Evolutionary conservation across 2,329 filamentous ascomycete species (phyloP), one percentile per base, ranked within the genome.

Genomic region (Talaromyces funiculosus): DNA sequence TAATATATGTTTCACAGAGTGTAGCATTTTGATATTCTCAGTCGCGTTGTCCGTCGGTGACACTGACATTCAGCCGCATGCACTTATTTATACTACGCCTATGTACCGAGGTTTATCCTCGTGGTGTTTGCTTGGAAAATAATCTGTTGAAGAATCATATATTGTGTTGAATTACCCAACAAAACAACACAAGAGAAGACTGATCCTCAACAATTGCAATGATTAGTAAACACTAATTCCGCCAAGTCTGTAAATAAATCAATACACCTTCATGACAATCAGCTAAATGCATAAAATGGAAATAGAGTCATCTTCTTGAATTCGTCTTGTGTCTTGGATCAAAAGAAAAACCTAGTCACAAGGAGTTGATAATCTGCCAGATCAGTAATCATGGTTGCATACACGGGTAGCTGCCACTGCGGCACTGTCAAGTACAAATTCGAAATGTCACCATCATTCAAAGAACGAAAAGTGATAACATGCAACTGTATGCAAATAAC

Each of bases 401-500:
- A 56, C n/a, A 65, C 62, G 33, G 65, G 67, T 20, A 65, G 57
- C 49, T 69, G 66, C 59, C 67, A 67, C 54, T 67, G 67, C 47
- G 65, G 66, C 38, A 56, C 61, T n/a, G 64, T 63, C 29, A 66
- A 63, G 47, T 69, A 64, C 62, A 63, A 59, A n/a, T 62, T 66
- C 40, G 40, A 60, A 29, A 57, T 66, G 22, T 61, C 64, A 16
- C 35, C 61, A 3, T 64, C 65, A 12, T 62, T 67, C 9, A 57
- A 63, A 22, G 63, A 66, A 29, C 55, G 61, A 18, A 61, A 62
- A 7, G 62, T 68, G 3, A 29, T 55, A 20, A 57, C 54, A 55
- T 67, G 66, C 63, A 67, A 68, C 54, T 65, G 67, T 68, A 65
- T 22, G 35, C 6, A 14, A 16, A 20, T 29, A 22, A 9, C n/a